Conservation (phyloP, 2,329 filamentous ascomycete genomes). For the Fusarium sp. region DNA sequence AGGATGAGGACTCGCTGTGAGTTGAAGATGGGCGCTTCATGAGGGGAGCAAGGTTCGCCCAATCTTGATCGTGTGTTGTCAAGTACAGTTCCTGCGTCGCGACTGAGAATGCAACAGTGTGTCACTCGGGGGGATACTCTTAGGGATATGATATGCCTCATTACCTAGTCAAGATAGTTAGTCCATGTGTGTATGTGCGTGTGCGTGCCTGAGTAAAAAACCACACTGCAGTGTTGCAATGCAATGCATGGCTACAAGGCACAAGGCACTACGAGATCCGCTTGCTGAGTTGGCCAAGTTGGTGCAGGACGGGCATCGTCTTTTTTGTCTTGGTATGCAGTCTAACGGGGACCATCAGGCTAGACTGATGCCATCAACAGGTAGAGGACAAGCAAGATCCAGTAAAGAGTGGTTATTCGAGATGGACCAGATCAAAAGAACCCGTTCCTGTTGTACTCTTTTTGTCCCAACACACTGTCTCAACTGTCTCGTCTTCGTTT, state of each 20-base stretch:
- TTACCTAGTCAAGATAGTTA: neutral
- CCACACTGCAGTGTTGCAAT: constrained; percentile 8
- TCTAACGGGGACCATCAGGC: constrained; percentile 30
- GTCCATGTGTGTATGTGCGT: neutral
- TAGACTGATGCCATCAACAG: constrained; percentile 35
- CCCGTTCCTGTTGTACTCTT: neutral
- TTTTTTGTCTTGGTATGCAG: constrained; percentile 22
- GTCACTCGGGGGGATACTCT: constrained; percentile 1
- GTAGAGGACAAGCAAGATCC: neutral
- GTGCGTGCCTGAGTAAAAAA: constrained; percentile 33
- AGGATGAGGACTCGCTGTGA: constrained; percentile 21
- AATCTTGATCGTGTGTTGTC: constrained; percentile 46
- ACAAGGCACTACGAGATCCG: constrained; percentile 30
- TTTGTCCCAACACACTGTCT: constrained; percentile 6
- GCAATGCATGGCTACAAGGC: too few species aligned
- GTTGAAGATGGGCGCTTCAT: constrained; percentile 40
- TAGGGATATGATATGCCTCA: constrained; percentile 15
- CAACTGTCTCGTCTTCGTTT: neutral
- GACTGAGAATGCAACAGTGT: constrained; percentile 36
- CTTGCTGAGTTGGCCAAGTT: constrained; percentile 46
- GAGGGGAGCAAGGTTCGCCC: constrained; percentile 26
- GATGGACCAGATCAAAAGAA: constrained; percentile 15
- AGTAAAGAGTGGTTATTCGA: constrained; percentile 7
- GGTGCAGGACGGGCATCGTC: constrained; percentile 10
- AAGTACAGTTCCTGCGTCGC: constrained; percentile 47